phyloP scores from a whole-genome alignment of 495 filamentous ascomycete genomes.

The Astrocystis sublimbata region DNA sequence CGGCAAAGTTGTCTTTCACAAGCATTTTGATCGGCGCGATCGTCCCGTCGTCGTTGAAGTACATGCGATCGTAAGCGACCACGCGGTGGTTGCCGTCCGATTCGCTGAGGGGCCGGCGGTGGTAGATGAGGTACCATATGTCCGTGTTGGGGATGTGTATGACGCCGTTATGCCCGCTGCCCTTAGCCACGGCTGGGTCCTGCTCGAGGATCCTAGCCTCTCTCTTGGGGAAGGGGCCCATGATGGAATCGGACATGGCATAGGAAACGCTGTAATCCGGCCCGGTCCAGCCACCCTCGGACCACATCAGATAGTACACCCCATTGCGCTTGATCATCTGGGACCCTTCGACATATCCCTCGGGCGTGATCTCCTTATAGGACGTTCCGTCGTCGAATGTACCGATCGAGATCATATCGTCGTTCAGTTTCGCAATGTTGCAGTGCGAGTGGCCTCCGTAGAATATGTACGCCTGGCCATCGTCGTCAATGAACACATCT shows the following conservation, averaged over 20 bases:
- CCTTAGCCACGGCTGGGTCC: conserved; percentile 39
- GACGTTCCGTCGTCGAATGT: conserved; percentile 31
- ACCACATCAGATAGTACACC: conserved; percentile 52
- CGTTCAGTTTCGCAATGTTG: conserved; percentile 45
- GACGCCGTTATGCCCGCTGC: conserved; percentile 47
- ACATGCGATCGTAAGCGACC: conserved; percentile 50
- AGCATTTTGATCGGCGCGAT: conserved; percentile 47
- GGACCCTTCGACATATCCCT: conserved; percentile 46
- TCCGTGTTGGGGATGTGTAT: conserved; percentile 44
- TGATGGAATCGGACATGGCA: conserved; percentile 43
- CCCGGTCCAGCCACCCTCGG: conserved; percentile 47
- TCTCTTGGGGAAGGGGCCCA: conserved; percentile 45
- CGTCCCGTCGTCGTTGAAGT: conserved; percentile 45
- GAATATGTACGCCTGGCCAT: conserved; percentile 52
- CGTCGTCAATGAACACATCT: conserved; percentile 51
- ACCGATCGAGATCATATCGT: conserved; percentile 46
- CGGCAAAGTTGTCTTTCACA: conserved; percentile 38
- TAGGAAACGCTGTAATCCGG: conserved; percentile 51
- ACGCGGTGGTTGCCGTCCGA: conserved; percentile 46
- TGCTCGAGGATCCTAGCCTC: conserved; percentile 43
- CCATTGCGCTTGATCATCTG: conserved; percentile 48
- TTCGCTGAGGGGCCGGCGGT: conserved; percentile 46
- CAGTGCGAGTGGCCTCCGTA: conserved; percentile 52
- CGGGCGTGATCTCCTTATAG: conserved; percentile 45
- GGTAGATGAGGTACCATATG: conserved; percentile 53